Percentiles rank a stretch among this genome's conserved stretches.
These are phyloP conservation scores for Rhodotorula mucilaginosa DNA, from an alignment of 1,284 basidiomycete genomes.

Conservation along the genomic window DNA sequence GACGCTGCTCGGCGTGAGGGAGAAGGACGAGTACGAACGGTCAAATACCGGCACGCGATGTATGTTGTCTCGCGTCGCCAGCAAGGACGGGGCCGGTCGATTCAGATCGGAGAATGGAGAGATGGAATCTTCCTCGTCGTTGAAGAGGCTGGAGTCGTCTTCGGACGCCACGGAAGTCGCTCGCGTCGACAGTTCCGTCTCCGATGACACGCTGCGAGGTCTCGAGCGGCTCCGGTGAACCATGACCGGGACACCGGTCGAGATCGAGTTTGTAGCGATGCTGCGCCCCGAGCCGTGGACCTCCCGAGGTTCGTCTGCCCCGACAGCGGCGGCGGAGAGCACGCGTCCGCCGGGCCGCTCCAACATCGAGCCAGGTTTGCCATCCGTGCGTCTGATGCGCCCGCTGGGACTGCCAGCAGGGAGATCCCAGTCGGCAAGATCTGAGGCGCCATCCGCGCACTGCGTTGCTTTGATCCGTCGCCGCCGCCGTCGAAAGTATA, in stretches of 20 bases:
- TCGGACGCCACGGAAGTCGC: not conserved
- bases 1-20: constrained; percentile 12
- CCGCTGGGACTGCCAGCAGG: no score
- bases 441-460: not conserved
- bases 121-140: constrained; percentile 17
- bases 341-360: not conserved
- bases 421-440: not conserved
- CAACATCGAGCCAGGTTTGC: not conserved
- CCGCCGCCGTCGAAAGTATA: not conserved
- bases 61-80: constrained; percentile 24
- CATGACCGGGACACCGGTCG: constrained; percentile 14
- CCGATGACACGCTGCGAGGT: not conserved
- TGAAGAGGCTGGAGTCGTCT: not conserved
- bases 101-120: constrained; percentile 32
- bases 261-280: constrained; percentile 34
- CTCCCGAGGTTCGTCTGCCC: not conserved
- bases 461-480: not conserved
- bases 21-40: constrained; percentile 9
- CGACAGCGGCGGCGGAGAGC: not conserved
- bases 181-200: constrained; percentile 8
- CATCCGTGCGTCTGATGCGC: no score
- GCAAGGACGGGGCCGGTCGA: constrained; percentile 10
- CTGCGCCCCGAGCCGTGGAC: constrained; percentile 18
- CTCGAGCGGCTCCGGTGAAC: not conserved
- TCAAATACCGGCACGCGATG: constrained; percentile 3